Evolutionary conservation across 306 rosid species (phyloP), one percentile per base, ranked within the genome.

Genomic region (Rubus parviflorus): DNA sequence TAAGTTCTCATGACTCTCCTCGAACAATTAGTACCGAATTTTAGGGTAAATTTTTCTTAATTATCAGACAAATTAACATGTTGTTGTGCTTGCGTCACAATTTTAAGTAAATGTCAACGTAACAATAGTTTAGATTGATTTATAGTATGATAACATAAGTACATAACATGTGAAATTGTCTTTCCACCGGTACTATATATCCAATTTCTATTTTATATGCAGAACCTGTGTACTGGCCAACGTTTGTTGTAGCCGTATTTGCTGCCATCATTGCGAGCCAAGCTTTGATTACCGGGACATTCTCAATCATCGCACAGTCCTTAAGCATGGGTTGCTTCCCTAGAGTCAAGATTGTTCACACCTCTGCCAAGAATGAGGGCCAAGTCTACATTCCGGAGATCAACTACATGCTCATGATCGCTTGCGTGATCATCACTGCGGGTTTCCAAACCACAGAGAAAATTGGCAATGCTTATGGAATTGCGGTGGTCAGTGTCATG

Each of bases 211-310:
- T 25, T 23, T 12, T 38, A 22, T n/a, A 47, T 81, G 77, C 84
- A 89, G 94, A 20, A 17, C 82, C 85, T 12, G 9, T 91, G 9
- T 93, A 89, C 71, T 93, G 98, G 98, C 98, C 98, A 40, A 88
- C 88, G 40, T 93, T 93, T 64, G 90, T 89, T 25, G 83, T 89
- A 20, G 98, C 98, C 0, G 88, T 91, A 68, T 81, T 66, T 6
- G 98, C 98, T 37, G 79, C 98, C 15, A 88, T 93, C 40, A 93
- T 93, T 48, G 98, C 97, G 1, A 90, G 97, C 69, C 97, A 93
- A 63, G 97, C 97, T 56, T 81, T 93, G 97, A 89, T 93, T 52
- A 82, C 97, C 0, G 97, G 97, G 75, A 83, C 97, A 20, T 93
- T 93, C 74, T 85, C 97, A 4, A 90, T 93, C 30, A 86, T 93